These are phyloP conservation scores for Yamadazyma atlantica DNA, from an alignment of 1,139 yeast species.

Conservation along the genomic window DNA sequence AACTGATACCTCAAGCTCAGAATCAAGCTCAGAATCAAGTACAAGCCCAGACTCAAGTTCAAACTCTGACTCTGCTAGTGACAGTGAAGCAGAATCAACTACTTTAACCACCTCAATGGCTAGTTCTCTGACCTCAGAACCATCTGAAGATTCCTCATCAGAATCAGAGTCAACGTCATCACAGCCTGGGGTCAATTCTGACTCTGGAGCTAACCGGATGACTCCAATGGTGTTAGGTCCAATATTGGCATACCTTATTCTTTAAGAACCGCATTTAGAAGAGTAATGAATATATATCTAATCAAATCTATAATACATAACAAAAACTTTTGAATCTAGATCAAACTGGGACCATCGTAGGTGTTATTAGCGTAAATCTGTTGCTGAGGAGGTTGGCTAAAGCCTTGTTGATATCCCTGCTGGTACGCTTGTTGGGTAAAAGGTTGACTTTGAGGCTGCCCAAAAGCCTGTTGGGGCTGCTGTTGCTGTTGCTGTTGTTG, in stretches of 20 bases:
- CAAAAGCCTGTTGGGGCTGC: slow-evolving; percentile 14
- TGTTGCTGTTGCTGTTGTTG: slow-evolving; percentile 12
- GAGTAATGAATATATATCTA: slow-evolving; percentile 4
- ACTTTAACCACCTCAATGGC: slow-evolving; percentile 1
- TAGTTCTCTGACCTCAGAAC: slow-evolving; percentile 2
- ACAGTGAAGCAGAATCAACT: slow-evolving; percentile 1
- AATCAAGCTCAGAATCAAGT: background rate
- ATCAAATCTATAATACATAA: slow-evolving; percentile 1
- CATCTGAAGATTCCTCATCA: background rate
- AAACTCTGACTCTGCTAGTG: slow-evolving; percentile 6
- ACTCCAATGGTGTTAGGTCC: background rate
- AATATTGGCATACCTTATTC: background rate
- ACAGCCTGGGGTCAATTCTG: slow-evolving; percentile 1
- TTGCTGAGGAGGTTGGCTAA: too few relatives aligned
- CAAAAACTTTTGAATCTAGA: slow-evolving; percentile 8
- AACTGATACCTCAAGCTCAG: slow-evolving; percentile 1
- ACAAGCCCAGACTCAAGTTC: slow-evolving; percentile 5
- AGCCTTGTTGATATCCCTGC: too few relatives aligned
- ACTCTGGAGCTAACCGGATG: slow-evolving; percentile 1
- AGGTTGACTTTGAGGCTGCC: slow-evolving; percentile 10
- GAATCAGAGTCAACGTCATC: background rate
- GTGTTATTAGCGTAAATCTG: slow-evolving; percentile 12
- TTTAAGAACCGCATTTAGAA: background rate
- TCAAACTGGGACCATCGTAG: slow-evolving; percentile 33
- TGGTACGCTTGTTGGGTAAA: too few relatives aligned